These are phyloP conservation scores for Rubia tinctorum DNA, from an alignment of 305 asterid genomes.

Conservation along the genomic window DNA sequence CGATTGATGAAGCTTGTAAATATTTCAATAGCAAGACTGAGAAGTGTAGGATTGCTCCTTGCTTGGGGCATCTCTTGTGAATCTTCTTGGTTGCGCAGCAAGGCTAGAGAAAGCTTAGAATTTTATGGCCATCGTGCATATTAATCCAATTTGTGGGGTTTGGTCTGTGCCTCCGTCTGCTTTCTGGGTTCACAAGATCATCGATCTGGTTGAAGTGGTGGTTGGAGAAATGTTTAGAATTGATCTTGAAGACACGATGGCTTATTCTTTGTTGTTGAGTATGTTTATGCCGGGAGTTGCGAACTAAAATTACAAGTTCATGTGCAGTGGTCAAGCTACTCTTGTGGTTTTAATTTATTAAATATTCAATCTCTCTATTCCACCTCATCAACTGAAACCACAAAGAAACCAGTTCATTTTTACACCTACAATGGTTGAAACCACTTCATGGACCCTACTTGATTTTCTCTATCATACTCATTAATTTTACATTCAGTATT, in stretches of 20 bases:
- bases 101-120: conserved; percentile 67
- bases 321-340: too few relatives aligned
- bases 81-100: conserved; percentile 85
- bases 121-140: conserved; percentile 52
- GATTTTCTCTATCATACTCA: too few relatives aligned
- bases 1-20: conserved; percentile 65
- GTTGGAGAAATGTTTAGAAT: conserved; percentile 51
- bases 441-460: too few relatives aligned
- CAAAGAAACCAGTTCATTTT: too few relatives aligned
- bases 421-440: too few relatives aligned
- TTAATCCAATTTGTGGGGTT: conserved; percentile 59
- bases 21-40: conserved; percentile 55
- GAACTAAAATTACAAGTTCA: conserved; percentile 46
- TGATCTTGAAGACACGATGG: conserved; percentile 50
- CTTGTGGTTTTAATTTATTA: too few relatives aligned
- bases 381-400: too few relatives aligned
- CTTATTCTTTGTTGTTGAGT: conserved; percentile 63
- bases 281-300: conserved; percentile 58
- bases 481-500: too few relatives aligned
- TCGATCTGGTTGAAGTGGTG: conserved; percentile 76
- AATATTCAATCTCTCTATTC: too few relatives aligned
- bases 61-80: conserved; percentile 70
- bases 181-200: conserved; percentile 73
- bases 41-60: conserved; percentile 47
- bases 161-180: conserved; percentile 82